Base-by-base conservation (phyloP, 2,329 filamentous ascomycete species). In the Exserohilum turcica region DNA sequence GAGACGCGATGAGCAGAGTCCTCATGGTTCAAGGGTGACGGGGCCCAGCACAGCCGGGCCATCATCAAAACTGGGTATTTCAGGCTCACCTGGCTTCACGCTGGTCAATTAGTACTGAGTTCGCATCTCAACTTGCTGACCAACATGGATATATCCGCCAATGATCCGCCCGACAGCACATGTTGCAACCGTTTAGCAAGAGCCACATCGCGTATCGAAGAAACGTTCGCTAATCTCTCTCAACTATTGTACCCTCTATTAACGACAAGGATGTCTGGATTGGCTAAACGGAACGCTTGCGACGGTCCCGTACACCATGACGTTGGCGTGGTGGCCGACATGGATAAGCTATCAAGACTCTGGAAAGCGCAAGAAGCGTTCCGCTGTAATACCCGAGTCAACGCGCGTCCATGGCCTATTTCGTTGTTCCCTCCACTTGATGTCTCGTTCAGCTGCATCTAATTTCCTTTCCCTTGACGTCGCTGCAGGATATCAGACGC, bases 201-300 rank as follows among this genome's bases (percentile, higher is more conserved):
- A 13, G 18, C 18, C 19, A 36, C 27, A 15, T 53, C 48, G 38
- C 39, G 33, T 21, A 43, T 53, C 33, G 28, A 27, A 15, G 40
- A 38, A 43, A 39, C 45, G 13, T 33, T 49, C 38, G 24, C 50
- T 43, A 37, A 43, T 39, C 50, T 43, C 27, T 13, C 15, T 31
- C 18, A 13, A 29, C 27, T 15, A 21, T 53, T 32, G 39, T 16
- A 13, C 18, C 21, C 13, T 32, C 16, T 15, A 15, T 28, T 29
- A 27, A 33, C 27, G n/a, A n/a, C 33, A n/a, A 37, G 44, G 38
- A 39, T 43, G 28, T 38, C 38, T 29, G 35, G 18, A 32, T 29
- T 35, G 16, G n/a, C 21, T 31, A 27, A 39, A 49, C 38, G 39
- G 50, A 43, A 54, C 39, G 39, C 51, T 54, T 54, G 29, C 31